These are phyloP conservation scores for Hymenoscyphus salicellus DNA, from an alignment of 2,329 filamentous ascomycete species.

Conservation along the genomic window DNA sequence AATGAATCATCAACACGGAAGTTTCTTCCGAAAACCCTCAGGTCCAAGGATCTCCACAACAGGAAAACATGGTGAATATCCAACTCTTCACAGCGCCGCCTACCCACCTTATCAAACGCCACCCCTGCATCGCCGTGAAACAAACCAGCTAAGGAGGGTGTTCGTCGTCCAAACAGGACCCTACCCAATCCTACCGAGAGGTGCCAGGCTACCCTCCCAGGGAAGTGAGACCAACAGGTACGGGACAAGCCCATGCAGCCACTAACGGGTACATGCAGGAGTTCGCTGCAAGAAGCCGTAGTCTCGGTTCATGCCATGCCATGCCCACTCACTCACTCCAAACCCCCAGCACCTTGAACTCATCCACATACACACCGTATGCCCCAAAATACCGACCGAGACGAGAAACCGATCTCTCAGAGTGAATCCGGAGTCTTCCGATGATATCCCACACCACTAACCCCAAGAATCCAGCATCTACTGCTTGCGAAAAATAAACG, in stretches of 20 bases:
- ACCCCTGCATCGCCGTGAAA: not conserved
- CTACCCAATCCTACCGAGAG: not conserved
- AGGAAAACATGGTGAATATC: constrained; percentile 1
- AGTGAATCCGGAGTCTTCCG: not conserved
- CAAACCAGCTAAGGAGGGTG: not conserved
- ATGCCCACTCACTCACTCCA: not conserved
- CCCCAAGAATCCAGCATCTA: not conserved
- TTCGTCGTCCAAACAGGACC: not conserved
- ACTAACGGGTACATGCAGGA: not conserved
- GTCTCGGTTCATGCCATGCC: constrained; percentile 3
- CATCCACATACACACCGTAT: not conserved
- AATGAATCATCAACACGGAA: not conserved
- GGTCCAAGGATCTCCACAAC: not conserved
- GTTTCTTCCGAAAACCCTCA: not conserved
- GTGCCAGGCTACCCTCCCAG: not conserved
- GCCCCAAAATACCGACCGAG: not conserved
- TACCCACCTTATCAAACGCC: not conserved
- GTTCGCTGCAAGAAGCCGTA: not conserved
- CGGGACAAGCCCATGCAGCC: not conserved
- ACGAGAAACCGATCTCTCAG: not conserved
- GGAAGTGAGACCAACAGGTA: not conserved
- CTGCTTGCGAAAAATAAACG: not conserved
- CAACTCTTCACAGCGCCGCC: not conserved
- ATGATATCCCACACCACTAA: not conserved
- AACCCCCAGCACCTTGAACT: not conserved